Evolutionary conservation across 495 filamentous ascomycete species (phyloP), one percentile per base, ranked within the genome.

Genomic region (Penicillium cataractarum): DNA sequence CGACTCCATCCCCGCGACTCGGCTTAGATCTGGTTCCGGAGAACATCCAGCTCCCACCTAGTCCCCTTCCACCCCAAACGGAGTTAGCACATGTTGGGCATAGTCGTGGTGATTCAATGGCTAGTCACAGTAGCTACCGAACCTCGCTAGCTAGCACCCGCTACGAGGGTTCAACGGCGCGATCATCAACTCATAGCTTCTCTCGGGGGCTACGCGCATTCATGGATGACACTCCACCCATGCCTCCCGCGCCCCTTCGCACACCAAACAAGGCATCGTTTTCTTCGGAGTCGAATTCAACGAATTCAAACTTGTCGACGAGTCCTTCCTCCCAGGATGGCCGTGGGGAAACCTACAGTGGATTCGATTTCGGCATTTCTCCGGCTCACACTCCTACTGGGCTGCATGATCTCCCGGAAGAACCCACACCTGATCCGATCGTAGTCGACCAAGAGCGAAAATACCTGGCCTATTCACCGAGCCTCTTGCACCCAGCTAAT

Each of bases 101-200:
- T 55, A 67, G 63, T 33, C 69, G 77, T 15, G 67, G 60, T 6
- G 66, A 73, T 29, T 82, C 79, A 1, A 65, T 72, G 9, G 76
- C 76, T 19, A 80, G 77, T 59, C 76, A 74, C 48, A 82, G 79
- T 57, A 82, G 77, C 58, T 82, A 82, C 60, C 68, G 78, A 35
- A 78, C 77, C 0, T 81, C 79, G 3, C 42, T 78, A 9, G 69
- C 76, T 19, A 83, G 80, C 65, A 82, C 71, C n/a, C 73, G 78
- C 9, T 71, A 75, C 60, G 73, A 75, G 50, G 75, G 70, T 46
- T 75, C 74, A 29, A 72, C 74, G 3, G 66, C 78, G 42, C 66
- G 77, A 63, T 77, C 78, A 8, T 81, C 81, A 0, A 71, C 78
- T 7, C 67, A 74, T 31, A 80, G 76, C 60, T 61, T 77, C n/a